These are phyloP conservation scores for Cyberlindnera veronae DNA, from an alignment of 805 yeast species.

Conservation along the genomic window DNA sequence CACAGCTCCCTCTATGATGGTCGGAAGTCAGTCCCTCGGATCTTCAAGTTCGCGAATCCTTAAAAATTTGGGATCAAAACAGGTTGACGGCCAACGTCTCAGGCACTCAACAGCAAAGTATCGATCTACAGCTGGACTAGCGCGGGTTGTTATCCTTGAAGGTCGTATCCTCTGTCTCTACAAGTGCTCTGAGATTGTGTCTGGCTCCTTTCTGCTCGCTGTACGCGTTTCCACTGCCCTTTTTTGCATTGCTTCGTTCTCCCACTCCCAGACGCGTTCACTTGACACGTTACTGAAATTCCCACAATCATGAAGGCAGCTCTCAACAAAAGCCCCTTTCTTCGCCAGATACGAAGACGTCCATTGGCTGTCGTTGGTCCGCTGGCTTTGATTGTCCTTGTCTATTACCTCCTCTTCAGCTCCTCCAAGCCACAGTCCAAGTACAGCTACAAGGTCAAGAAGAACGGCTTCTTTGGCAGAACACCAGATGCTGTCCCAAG, in stretches of 20 bases:
- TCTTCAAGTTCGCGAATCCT: no score
- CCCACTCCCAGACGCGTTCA: slow-evolving; percentile 3
- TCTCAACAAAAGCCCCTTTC: slow-evolving; percentile 30
- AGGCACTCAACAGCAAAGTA: neutral
- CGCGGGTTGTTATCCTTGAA: neutral
- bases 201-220: no score
- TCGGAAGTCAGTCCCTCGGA: no score
- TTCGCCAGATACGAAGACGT: slow-evolving; percentile 59
- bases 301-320: slow-evolving; percentile 22
- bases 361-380: slow-evolving; percentile 49
- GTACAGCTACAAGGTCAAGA: slow-evolving; percentile 27
- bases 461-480: slow-evolving; percentile 32
- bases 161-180: no score
- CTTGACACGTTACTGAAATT: neutral
- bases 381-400: slow-evolving; percentile 36
- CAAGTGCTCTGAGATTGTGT: no score
- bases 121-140: no score
- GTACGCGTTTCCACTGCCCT: no score
- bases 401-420: slow-evolving; percentile 42
- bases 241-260: no score
- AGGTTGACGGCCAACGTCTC: slow-evolving; percentile 1
- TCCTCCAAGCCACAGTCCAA: slow-evolving; percentile 27
- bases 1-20: no score
- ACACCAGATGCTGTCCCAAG: slow-evolving; percentile 57
- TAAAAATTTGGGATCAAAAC: slow-evolving; percentile 6